Conservation (phyloP, 345 rosid species). For the Excoecaria agallocha region DNA sequence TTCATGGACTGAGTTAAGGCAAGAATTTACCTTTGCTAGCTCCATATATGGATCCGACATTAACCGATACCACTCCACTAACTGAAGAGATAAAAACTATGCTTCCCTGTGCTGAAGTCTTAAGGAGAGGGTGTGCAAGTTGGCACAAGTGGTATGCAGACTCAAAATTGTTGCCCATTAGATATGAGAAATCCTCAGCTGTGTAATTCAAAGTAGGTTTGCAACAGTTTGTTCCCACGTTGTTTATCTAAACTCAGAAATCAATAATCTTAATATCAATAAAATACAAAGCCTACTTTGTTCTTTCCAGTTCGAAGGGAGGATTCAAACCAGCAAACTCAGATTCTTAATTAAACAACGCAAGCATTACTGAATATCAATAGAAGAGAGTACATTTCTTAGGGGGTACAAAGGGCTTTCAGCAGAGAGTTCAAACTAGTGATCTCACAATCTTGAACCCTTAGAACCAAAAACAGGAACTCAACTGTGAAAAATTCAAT, state of each 20-base stretch:
- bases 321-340: no score
- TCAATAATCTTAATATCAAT: neutral
- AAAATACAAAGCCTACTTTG: neutral
- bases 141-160: slow-evolving; percentile 22
- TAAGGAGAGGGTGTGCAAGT: slow-evolving; percentile 26
- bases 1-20: no score
- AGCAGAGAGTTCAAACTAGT: no score
- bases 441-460: no score
- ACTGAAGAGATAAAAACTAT: slow-evolving; percentile 27
- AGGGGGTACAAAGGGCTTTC: no score
- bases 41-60: slow-evolving; percentile 11
- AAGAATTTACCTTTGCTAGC: slow-evolving; percentile 20
- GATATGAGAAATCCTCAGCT: slow-evolving; percentile 9
- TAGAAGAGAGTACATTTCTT: no score
- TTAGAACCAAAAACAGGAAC: no score
- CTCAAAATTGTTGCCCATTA: slow-evolving; percentile 13
- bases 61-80: slow-evolving; percentile 12
- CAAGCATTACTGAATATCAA: no score
- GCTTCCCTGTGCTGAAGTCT: slow-evolving; percentile 19
- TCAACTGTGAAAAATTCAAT: no score
- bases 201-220: slow-evolving; percentile 14
- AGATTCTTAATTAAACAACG: no score
- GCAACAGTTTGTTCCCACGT: slow-evolving; percentile 2
- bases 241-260: slow-evolving; percentile 22
- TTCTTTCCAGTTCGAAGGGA: neutral